phyloP scores from a whole-genome alignment of 139 green algal species.

The Asterochloris erici region DNA sequence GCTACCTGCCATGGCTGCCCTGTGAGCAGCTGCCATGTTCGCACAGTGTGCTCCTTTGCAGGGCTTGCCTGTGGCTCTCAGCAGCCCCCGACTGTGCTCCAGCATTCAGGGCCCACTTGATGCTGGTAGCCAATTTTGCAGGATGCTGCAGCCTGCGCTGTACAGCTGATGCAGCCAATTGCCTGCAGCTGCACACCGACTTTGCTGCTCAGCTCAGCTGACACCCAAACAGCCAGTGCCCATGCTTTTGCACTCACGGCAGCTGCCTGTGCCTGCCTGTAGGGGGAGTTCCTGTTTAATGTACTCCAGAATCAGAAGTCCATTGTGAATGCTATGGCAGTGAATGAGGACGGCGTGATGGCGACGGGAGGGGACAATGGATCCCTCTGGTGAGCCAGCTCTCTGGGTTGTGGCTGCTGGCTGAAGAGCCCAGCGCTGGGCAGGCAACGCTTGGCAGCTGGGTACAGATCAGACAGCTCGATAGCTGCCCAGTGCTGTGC shows the following conservation, averaged over 20 bases:
- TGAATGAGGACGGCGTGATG: constrained; percentile 95
- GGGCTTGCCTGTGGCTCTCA: no score
- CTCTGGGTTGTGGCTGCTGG: not conserved
- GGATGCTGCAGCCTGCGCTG: no score
- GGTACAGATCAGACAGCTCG: not conserved
- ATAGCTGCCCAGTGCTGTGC: not conserved
- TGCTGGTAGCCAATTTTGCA: no score
- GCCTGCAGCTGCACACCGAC: not conserved
- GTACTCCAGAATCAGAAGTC: constrained; percentile 88
- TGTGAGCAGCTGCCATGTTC: no score
- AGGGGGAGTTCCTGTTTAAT: constrained; percentile 96
- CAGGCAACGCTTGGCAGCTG: no score
- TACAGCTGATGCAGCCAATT: no score
- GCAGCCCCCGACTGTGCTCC: no score
- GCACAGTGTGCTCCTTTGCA: no score
- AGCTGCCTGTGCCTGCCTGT: constrained; percentile 8
- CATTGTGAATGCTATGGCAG: constrained; percentile 91
- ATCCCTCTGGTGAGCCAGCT: constrained; percentile 44
- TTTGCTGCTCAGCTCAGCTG: not conserved
- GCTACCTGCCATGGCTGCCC: no score
- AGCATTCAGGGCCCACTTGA: no score
- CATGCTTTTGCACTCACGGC: constrained; percentile 20
- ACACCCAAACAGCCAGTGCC: no score
- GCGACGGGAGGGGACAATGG: constrained; percentile 83
- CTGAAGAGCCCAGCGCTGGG: no score